Percentiles rank a stretch among this genome's conserved stretches.
phyloP scores from a whole-genome alignment of 2,329 filamentous ascomycete genomes.

The Cladosporium sp. region DNA sequence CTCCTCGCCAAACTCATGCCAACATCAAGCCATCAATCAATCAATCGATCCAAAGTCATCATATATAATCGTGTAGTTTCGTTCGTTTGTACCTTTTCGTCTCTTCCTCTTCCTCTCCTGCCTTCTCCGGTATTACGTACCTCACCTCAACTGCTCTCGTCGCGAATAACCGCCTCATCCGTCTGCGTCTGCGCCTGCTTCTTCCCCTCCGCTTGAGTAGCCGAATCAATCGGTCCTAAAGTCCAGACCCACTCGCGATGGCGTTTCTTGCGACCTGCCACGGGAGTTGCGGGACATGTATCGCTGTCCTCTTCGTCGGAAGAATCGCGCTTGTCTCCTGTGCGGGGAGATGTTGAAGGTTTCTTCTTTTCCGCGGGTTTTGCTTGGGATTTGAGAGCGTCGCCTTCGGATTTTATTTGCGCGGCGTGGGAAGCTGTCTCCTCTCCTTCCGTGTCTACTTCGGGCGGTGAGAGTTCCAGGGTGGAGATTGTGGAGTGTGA shows the following conservation, averaged over 20 bases:
- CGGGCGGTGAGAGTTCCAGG: conserved; percentile 20
- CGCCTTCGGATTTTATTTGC: conserved; percentile 5
- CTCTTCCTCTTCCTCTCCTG: no score
- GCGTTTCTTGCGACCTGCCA: conserved; percentile 49
- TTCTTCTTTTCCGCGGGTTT: not conserved
- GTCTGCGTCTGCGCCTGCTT: not conserved
- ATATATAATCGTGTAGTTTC: not conserved
- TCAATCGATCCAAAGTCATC: no score
- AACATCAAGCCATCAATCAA: conserved; percentile 8
- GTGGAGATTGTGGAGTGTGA: conserved; percentile 31
- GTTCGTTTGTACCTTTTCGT: not conserved
- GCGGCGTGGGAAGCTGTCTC: not conserved
- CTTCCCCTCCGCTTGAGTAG: not conserved
- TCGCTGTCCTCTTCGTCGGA: conserved; percentile 46
- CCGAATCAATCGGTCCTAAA: conserved; percentile 36
- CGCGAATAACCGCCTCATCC: no score
- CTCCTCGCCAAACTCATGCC: not conserved
- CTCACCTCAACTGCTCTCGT: no score
- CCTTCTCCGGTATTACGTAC: no score
- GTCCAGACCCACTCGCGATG: conserved; percentile 56
- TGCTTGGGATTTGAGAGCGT: conserved; percentile 4
- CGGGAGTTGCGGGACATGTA: conserved; percentile 48
- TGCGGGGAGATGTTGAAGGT: conserved; percentile 16
- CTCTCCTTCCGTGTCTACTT: conserved; percentile 1
- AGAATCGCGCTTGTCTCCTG: conserved; percentile 41